Evolutionary conservation across 73 alveolate genomes (phyloP).

Genomic region (Tetrahymena borealis): DNA sequence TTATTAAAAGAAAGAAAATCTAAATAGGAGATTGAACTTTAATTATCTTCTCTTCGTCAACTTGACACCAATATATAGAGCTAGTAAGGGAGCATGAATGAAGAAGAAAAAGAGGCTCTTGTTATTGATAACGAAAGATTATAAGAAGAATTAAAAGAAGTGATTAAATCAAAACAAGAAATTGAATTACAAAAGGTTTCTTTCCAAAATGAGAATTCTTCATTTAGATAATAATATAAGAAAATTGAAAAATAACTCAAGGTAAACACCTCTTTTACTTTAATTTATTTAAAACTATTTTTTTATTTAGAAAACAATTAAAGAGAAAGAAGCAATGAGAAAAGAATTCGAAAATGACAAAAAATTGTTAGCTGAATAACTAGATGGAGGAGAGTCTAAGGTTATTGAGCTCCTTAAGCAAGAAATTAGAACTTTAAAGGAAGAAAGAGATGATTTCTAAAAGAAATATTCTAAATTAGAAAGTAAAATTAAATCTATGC

Average conservation of each 20-base stretch:
- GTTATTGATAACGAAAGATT: background rate
- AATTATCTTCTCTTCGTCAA: background rate
- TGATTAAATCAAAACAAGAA: background rate
- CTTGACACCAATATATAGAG: background rate
- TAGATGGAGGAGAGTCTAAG: background rate
- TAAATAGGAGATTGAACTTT: background rate
- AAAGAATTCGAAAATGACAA: background rate
- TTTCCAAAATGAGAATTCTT: background rate
- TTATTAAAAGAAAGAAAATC: background rate
- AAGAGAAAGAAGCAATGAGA: background rate
- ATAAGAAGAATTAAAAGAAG: background rate
- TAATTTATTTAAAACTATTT: background rate
- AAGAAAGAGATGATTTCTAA: background rate
- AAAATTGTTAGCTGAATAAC: background rate
- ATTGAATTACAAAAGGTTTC: background rate
- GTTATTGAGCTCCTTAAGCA: background rate
- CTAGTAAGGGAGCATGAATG: background rate
- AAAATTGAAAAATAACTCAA: background rate
- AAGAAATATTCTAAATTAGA: background rate
- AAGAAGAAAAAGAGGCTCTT: background rate
- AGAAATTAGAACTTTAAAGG: background rate
- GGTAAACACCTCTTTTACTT: background rate
- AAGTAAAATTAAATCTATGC: background rate
- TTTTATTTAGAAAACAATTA: background rate
- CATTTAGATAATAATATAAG: background rate